Percentiles rank a stretch among this genome's conserved stretches.
Evolutionary conservation across 306 rosid species (phyloP).

Genomic region (Cajanus cajan): DNA sequence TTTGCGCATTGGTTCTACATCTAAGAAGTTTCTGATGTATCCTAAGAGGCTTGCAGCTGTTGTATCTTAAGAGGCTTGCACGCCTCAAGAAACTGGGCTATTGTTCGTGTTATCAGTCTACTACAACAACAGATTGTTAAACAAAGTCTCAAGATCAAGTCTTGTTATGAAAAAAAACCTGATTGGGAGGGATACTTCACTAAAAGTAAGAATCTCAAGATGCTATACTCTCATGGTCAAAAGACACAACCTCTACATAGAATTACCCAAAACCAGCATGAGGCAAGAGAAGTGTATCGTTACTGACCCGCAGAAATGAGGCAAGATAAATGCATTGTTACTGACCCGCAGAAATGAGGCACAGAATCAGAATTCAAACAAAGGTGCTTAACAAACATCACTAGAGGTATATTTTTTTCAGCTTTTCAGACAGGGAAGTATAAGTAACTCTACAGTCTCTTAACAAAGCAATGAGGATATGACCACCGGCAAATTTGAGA

Average conservation of each 20-base stretch:
- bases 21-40: too few relatives aligned
- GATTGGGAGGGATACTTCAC: too few relatives aligned
- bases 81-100: too few relatives aligned
- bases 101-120: too few relatives aligned
- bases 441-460: not conserved
- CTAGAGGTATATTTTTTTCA: not conserved
- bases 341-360: not conserved
- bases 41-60: too few relatives aligned
- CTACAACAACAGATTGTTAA: too few relatives aligned
- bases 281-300: not conserved
- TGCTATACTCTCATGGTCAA: not conserved
- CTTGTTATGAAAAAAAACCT: too few relatives aligned
- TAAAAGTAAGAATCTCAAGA: not conserved
- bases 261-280: not conserved
- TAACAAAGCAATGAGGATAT: not conserved
- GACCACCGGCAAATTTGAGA: not conserved
- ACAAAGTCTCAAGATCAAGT: too few relatives aligned
- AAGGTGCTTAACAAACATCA: not conserved
- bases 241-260: not conserved
- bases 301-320: not conserved
- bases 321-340: not conserved
- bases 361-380: constrained; percentile 12
- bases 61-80: too few relatives aligned
- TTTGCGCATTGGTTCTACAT: too few relatives aligned
- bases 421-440: not conserved